A percentile compares a stretch with the other conserved stretches of the same genome.
Evolutionary conservation across 495 filamentous ascomycete genomes (phyloP).

Genomic region (Delitschia confertaspora): DNA sequence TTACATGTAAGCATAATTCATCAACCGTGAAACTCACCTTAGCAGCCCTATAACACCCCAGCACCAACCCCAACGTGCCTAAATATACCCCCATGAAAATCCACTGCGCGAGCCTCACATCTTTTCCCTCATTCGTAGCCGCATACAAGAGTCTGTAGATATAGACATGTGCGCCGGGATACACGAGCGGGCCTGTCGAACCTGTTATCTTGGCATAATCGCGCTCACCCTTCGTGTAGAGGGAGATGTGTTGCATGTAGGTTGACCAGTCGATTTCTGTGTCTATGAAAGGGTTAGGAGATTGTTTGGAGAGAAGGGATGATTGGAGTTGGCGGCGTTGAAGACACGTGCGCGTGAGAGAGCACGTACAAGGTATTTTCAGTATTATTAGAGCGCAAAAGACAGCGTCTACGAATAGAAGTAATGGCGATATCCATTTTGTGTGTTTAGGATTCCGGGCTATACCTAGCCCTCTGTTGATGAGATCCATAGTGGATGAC

Average conservation of each 20-base stretch:
- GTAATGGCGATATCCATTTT: slow-evolving; percentile 55
- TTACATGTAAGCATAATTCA: slow-evolving; percentile 12
- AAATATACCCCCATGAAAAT: slow-evolving; percentile 76
- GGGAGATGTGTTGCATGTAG: slow-evolving; percentile 87
- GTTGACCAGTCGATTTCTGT: slow-evolving; percentile 97
- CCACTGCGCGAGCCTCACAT: slow-evolving; percentile 72
- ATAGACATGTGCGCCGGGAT: slow-evolving; percentile 88
- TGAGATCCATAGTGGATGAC: slow-evolving; percentile 25
- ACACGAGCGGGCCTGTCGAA: slow-evolving; percentile 79
- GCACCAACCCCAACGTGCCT: slow-evolving; percentile 60
- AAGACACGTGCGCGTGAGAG: slow-evolving; percentile 1
- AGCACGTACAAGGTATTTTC: slow-evolving; percentile 72
- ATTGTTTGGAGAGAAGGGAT: slow-evolving; percentile 5
- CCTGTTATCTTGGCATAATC: slow-evolving; percentile 82
- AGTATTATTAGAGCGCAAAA: slow-evolving; percentile 69
- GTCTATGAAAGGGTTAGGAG: too few species aligned
- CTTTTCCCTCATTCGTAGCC: slow-evolving; percentile 62
- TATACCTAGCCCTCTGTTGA: slow-evolving; percentile 32
- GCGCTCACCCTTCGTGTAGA: slow-evolving; percentile 72
- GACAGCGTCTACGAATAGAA: slow-evolving; percentile 64
- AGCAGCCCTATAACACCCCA: slow-evolving; percentile 71
- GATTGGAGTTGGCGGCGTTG: background rate
- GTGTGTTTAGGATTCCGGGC: slow-evolving; percentile 47
- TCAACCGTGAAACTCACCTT: slow-evolving; percentile 41
- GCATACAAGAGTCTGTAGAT: slow-evolving; percentile 73